Evolutionary conservation across 1,284 basidiomycete species (phyloP).

Genomic region (Agaricales sp.): DNA sequence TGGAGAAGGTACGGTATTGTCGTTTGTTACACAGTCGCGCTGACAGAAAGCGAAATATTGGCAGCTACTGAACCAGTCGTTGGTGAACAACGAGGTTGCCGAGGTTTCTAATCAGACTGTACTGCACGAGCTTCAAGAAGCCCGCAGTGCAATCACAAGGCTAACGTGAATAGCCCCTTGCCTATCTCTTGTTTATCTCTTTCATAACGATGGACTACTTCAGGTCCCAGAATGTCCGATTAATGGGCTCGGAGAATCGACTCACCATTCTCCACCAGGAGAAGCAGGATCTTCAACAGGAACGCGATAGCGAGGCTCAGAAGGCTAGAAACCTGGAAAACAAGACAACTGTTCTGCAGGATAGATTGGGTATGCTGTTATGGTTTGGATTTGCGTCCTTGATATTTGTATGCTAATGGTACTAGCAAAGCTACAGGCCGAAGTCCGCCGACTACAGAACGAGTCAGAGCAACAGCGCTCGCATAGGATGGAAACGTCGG

Average conservation of each 20-base stretch:
- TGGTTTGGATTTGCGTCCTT: slow-evolving; percentile 4
- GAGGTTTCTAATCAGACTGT: slow-evolving; percentile 73
- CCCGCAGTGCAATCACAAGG: slow-evolving; percentile 58
- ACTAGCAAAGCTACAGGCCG: slow-evolving; percentile 63
- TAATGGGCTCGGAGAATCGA: slow-evolving; percentile 59
- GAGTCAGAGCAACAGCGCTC: slow-evolving; percentile 56
- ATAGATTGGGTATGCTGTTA: slow-evolving; percentile 42
- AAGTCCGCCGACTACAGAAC: slow-evolving; percentile 53
- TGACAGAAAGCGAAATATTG: not conserved
- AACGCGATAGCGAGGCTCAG: slow-evolving; percentile 66
- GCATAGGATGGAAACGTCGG: slow-evolving; percentile 63
- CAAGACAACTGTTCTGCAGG: slow-evolving; percentile 50
- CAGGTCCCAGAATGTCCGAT: slow-evolving; percentile 57
- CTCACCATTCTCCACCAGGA: slow-evolving; percentile 56
- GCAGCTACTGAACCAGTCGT: slow-evolving; percentile 71
- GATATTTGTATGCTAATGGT: slow-evolving; percentile 5
- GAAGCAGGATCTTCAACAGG: slow-evolving; percentile 80
- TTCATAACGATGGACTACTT: not conserved
- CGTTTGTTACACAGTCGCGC: not conserved
- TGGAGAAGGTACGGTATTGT: slow-evolving; percentile 49
- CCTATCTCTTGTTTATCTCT: not conserved
- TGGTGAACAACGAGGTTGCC: slow-evolving; percentile 74
- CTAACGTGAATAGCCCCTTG: slow-evolving; percentile 19
- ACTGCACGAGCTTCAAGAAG: slow-evolving; percentile 70
- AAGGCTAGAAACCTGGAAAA: slow-evolving; percentile 64